Evolutionary conservation across 495 filamentous ascomycete genomes (phyloP), one percentile per base, ranked within the genome.

Genomic region (Diplogelasinospora grovesii): DNA sequence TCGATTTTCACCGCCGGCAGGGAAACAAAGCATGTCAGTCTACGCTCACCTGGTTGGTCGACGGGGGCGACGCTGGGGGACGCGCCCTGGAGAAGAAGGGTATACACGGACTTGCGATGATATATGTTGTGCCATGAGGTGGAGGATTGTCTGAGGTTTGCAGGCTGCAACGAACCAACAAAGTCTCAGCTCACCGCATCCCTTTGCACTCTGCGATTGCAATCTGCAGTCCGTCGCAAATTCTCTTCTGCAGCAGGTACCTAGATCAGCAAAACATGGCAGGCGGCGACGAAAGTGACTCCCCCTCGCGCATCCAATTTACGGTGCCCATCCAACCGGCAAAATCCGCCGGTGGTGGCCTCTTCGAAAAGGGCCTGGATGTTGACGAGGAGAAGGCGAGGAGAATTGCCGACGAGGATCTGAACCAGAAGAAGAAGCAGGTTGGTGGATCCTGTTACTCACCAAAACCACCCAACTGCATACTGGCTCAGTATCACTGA

Each of bases 391-490:
- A 57, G 28, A 45, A 27, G 36, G 53, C 53, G 9, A 37, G 39
- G 11, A 41, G 33, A 30, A 54, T 65, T 21, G 53, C 59, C 7
- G 34, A 61, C 31, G 40, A 46, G 18, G 61, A 63, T 33, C 13
- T 47, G 11, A 47, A 49, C 24, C 37, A 39, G 2, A 57, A 53
- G 35, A 54, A 56, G 28, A 65, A 63, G 36, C 59, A 65, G 53
- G 56, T 60, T 18, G 14, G 49, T 39, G 7, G 15, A 22, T 16
- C 24, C 1, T 10, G n/a, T 11, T 20, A 13, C 19, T 9, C 23
- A 10, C 28, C 10, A 11, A 10, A 28, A 37, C 10, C 5, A 36
- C 18, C 13, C 5, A 15, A n/a, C 24, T n/a, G n/a, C n/a, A n/a
- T n/a, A n/a, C n/a, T n/a, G n/a, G n/a, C n/a, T 24, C 10, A 19